A percentile compares a stretch with the other conserved stretches of the same genome.
Conservation (phyloP, 345 rosid species). For the Erucastrum elatum region DNA sequence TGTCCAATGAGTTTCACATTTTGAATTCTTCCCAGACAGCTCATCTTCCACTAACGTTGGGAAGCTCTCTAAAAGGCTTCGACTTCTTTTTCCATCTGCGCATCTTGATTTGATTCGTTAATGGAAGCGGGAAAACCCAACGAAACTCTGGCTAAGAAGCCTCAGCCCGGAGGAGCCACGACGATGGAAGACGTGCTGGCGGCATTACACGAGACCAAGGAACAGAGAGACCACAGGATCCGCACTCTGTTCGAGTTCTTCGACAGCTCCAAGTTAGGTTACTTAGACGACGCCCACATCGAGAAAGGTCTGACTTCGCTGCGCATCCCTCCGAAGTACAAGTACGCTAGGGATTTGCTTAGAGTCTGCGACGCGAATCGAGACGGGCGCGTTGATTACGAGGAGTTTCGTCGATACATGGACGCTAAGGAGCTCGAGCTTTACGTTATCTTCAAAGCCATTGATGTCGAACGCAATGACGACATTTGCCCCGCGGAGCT, state of each 20-base stretch:
- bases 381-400: slow-evolving; percentile 87
- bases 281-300: slow-evolving; percentile 74
- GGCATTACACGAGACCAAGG: slow-evolving; percentile 77
- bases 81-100: not conserved
- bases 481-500: slow-evolving; percentile 90
- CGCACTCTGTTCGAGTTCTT: slow-evolving; percentile 70
- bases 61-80: slow-evolving; percentile 2
- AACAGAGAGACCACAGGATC: slow-evolving; percentile 74
- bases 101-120: slow-evolving; percentile 7
- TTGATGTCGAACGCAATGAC: slow-evolving; percentile 77
- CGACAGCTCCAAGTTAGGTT: slow-evolving; percentile 61
- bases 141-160: slow-evolving; percentile 50
- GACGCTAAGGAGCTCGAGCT: slow-evolving; percentile 80
- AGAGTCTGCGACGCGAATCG: slow-evolving; percentile 76
- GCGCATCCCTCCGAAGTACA: slow-evolving; percentile 70
- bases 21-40: not conserved
- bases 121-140: slow-evolving; percentile 36
- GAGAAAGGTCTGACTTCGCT: slow-evolving; percentile 79
- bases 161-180: slow-evolving; percentile 43
- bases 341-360: slow-evolving; percentile 77
- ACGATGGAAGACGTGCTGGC: slow-evolving; percentile 80
- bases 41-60: slow-evolving; percentile 11
- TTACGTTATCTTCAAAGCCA: slow-evolving; percentile 61
- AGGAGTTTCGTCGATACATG: slow-evolving; percentile 88
- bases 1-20: not conserved